Percentiles rank a stretch among this genome's conserved stretches.
phyloP scores from a whole-genome alignment of 164 flowering plant genomes.

The Houttuynia cordata region DNA sequence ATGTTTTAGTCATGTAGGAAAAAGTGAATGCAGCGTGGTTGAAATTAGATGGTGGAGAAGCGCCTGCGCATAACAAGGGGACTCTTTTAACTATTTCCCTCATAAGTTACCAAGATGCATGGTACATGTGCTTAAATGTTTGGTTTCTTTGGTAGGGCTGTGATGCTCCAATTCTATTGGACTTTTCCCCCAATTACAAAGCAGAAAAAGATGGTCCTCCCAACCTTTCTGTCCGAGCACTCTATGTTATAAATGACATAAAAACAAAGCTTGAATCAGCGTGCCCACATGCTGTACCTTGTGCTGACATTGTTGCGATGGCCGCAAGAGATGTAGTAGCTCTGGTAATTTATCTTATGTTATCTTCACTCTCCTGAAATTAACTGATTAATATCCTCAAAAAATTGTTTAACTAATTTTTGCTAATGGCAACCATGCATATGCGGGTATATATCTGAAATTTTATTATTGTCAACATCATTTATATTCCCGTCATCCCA shows the following conservation, averaged over 20 bases:
- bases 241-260: constrained; percentile 64
- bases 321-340: constrained; percentile 77
- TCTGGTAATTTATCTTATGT: constrained; percentile 20
- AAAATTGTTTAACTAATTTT: constrained; percentile 44
- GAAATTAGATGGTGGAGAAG: too few relatives aligned
- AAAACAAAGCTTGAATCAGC: constrained; percentile 44
- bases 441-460: too few relatives aligned
- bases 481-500: too few relatives aligned
- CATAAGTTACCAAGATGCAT: too few relatives aligned
- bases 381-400: too few relatives aligned
- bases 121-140: background rate
- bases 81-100: too few relatives aligned
- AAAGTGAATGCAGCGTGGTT: too few relatives aligned
- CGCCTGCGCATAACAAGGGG: too few relatives aligned
- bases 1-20: too few relatives aligned
- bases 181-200: constrained; percentile 28
- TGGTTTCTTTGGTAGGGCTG: constrained; percentile 36
- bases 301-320: constrained; percentile 76
- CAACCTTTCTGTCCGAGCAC: constrained; percentile 64
- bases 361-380: background rate
- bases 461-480: too few relatives aligned
- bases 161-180: constrained; percentile 58
- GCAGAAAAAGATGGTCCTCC: constrained; percentile 86
- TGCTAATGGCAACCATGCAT: too few relatives aligned
- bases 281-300: constrained; percentile 79